phyloP scores from a whole-genome alignment of 805 yeast species.

The Wickerhamomyces rabaulensis region DNA sequence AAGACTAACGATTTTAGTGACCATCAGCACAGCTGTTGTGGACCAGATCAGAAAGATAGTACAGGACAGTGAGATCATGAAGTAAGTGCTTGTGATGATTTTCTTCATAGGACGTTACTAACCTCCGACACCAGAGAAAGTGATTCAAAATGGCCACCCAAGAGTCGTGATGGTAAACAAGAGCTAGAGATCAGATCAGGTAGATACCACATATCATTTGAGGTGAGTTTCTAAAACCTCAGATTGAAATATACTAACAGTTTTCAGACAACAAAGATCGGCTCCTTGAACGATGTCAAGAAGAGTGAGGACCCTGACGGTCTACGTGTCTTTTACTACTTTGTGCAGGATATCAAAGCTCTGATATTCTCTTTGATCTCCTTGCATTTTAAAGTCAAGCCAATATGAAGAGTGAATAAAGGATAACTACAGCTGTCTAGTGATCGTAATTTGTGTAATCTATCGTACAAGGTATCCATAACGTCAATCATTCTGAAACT shows the following conservation, averaged over 20 bases:
- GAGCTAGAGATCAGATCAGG: constrained; percentile 36
- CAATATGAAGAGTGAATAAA: constrained; percentile 2
- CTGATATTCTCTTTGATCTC: constrained; percentile 36
- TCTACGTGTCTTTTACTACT: constrained; percentile 36
- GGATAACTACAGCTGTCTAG: background rate
- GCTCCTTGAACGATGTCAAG: constrained; percentile 35
- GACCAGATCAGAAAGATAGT: constrained; percentile 30
- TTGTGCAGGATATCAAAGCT: constrained; percentile 39
- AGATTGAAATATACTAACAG: background rate
- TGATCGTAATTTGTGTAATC: background rate
- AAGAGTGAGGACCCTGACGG: constrained; percentile 39
- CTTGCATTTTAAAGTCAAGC: constrained; percentile 31
- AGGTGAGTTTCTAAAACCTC: constrained; percentile 13
- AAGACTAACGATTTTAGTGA: constrained; percentile 14
- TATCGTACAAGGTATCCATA: background rate
- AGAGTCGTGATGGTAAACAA: constrained; percentile 35
- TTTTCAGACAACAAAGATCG: constrained; percentile 30
- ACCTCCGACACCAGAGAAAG: constrained; percentile 21
- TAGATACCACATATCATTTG: constrained; percentile 28
- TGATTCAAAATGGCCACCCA: constrained; percentile 37
- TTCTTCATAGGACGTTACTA: background rate
- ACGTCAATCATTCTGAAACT: background rate
- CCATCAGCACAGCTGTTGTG: constrained; percentile 30
- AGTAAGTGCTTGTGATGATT: background rate
- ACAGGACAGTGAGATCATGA: constrained; percentile 33